Percentiles rank a stretch among this genome's conserved stretches.
Evolutionary conservation across 2,329 filamentous ascomycete genomes (phyloP).

Genomic region (Pyricularia pennisetigena): DNA sequence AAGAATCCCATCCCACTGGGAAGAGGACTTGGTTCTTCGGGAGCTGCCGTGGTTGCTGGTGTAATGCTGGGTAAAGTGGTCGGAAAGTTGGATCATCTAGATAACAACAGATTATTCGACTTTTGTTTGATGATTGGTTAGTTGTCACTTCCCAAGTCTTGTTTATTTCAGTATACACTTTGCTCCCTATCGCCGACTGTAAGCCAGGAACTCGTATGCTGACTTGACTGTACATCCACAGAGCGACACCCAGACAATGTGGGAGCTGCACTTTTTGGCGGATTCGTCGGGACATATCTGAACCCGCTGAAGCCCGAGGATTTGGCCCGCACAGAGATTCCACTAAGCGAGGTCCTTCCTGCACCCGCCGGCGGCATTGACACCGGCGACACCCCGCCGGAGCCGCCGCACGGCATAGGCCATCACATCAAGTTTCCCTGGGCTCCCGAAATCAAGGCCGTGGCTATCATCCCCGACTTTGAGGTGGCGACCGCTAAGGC

Average conservation of each 20-base stretch:
- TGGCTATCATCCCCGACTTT: constrained; percentile 93
- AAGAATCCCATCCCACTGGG: constrained; percentile 92
- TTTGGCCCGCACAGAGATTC: constrained; percentile 83
- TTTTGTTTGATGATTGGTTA: constrained; percentile 93
- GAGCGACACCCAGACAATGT: constrained; percentile 91
- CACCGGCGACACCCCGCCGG: constrained; percentile 75
- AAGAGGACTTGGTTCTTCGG: constrained; percentile 87
- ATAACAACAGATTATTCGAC: constrained; percentile 77
- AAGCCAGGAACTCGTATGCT: neutral
- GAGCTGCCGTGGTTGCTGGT: constrained; percentile 88
- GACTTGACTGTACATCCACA: constrained; percentile 17
- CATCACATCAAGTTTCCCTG: constrained; percentile 95
- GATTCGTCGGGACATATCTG: constrained; percentile 93
- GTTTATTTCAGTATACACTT: neutral
- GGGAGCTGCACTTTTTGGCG: constrained; percentile 87
- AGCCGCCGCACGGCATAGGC: constrained; percentile 85
- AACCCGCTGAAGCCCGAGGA: constrained; percentile 87
- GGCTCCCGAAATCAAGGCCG: constrained; percentile 90
- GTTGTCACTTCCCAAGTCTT: constrained; percentile 11
- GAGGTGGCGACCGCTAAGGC: constrained; percentile 92
- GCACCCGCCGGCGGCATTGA: constrained; percentile 84
- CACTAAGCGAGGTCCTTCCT: constrained; percentile 85
- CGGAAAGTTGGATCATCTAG: constrained; percentile 63
- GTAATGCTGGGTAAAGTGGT: constrained; percentile 89
- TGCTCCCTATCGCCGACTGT: neutral